Evolutionary conservation across 805 yeast species (phyloP), one percentile per base, ranked within the genome.

Genomic region (Suhomyces faveliae): DNA sequence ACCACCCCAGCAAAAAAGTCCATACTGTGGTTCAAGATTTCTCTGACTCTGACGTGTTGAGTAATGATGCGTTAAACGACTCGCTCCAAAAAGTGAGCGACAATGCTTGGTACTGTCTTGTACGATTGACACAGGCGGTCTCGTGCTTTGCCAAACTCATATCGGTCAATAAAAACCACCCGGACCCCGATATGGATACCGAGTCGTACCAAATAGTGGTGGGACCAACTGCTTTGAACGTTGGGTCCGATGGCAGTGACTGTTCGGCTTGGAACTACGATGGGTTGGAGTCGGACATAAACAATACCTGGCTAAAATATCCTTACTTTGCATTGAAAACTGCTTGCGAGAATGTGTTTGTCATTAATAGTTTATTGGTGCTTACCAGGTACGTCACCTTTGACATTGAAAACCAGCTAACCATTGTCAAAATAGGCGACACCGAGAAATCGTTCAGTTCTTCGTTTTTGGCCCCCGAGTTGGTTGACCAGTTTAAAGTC

Each of bases 141-240:
- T 15, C 21, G 21, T 9, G n/a, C 4, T 33, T 33, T 17, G 37
- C 21, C 21, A 33, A 33, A 15, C 37, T 33, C 21, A 9, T 33
- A 17, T 15, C 37, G 10, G 21, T 15, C n/a, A 9, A 15, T 17
- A 11, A 33, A 17, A 20, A 13, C 10, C 9, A 24, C 6, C 6
- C 6, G 10, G 35, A 33, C 9, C 15, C 37, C 10, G 37, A 33
- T 15, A 33, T n/a, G 12, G 20, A 17, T 33, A 3, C 37, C 37
- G 37, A 17, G 37, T 33, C 37, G 19, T 23, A 21, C 25, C 41
- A 17, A 11, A 43, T 51, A 2, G 49, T 49, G 5, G 40, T 51
- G 9, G 58, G 59, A 6, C 53, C 55, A 23, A 39, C 39, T 48
- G 78, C 77, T 9, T 58, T 61, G 6, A 33, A 33, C 9, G 37